Evolutionary conservation across 148 eudicot genomes (phyloP).

Genomic region (Hydrangea macrophylla): DNA sequence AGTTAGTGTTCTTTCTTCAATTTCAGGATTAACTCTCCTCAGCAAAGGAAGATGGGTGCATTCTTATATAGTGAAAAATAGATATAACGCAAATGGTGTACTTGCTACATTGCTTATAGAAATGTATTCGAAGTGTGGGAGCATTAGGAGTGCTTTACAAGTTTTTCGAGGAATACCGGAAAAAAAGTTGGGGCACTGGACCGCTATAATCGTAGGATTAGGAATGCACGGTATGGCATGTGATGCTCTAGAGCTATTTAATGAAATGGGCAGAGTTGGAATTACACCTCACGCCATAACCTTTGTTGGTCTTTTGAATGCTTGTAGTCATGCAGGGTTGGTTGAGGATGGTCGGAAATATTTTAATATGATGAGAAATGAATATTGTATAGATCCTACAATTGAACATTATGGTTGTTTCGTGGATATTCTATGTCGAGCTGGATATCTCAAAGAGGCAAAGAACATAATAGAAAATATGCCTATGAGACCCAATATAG

Average conservation of each 20-base stretch:
- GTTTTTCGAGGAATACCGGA: constrained; percentile 14
- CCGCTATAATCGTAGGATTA: constrained; percentile 21
- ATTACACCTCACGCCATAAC: constrained; percentile 18
- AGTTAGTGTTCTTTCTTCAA: constrained; percentile 17
- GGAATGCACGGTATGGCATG: constrained; percentile 24
- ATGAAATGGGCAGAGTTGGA: constrained; percentile 16
- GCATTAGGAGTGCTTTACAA: constrained; percentile 17
- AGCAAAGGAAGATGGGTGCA: constrained; percentile 19
- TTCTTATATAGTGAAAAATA: constrained; percentile 20
- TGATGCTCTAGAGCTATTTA: constrained; percentile 18
- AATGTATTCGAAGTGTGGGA: constrained; percentile 31
- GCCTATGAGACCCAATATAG: constrained; percentile 30
- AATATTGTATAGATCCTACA: constrained; percentile 26
- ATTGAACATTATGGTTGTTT: constrained; percentile 35
- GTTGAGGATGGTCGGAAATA: constrained; percentile 22
- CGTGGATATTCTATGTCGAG: constrained; percentile 32
- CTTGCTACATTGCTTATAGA: constrained; percentile 22
- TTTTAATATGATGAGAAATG: constrained; percentile 25
- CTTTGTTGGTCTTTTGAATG: constrained; percentile 23
- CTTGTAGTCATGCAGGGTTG: constrained; percentile 28
- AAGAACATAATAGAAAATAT: constrained; percentile 19
- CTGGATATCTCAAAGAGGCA: constrained; percentile 31
- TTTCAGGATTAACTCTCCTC: constrained; percentile 20
- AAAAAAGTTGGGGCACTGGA: constrained; percentile 29
- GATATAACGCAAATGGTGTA: constrained; percentile 17